Conservation (phyloP, 192 early-diverging fungal species). For the Podila minutissima region DNA sequence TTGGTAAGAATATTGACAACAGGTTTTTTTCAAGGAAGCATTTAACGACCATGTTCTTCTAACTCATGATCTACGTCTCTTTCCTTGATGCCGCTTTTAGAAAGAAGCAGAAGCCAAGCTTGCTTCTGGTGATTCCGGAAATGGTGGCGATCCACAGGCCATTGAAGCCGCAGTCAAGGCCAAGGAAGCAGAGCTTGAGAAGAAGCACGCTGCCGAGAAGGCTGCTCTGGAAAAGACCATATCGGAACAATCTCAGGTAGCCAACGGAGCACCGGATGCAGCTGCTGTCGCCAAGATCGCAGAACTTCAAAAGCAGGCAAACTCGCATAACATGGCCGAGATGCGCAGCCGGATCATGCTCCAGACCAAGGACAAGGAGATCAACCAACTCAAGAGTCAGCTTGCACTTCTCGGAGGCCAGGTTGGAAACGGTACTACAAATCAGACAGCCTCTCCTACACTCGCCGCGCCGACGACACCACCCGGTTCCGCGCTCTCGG, state of each 20-base stretch:
- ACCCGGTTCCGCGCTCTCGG: conserved; percentile 4
- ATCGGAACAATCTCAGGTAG: conserved; percentile 1
- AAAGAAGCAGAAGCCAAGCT: conserved; percentile 18
- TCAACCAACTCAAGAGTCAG: conserved; percentile 51
- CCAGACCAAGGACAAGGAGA: conserved; percentile 55
- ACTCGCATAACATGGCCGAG: conserved; percentile 49
- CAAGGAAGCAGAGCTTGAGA: conserved; percentile 32
- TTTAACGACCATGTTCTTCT: background rate
- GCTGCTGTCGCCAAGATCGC: conserved; percentile 29
- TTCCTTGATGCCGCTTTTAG: conserved; percentile 16
- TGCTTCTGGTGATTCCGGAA: background rate
- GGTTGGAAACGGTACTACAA: background rate
- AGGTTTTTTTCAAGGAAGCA: background rate
- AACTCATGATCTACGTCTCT: conserved; percentile 4
- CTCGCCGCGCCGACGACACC: background rate
- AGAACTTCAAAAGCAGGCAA: conserved; percentile 53
- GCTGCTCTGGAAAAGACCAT: conserved; percentile 44
- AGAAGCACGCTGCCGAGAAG: conserved; percentile 52
- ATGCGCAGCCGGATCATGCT: conserved; percentile 60
- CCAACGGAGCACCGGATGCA: conserved; percentile 1
- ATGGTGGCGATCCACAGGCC: conserved; percentile 16
- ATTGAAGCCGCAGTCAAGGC: conserved; percentile 24
- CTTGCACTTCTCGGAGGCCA: conserved; percentile 11
- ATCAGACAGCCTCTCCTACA: background rate
- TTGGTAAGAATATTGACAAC: conserved; percentile 1